Evolutionary conservation across 768 basidiomycete genomes (phyloP), one percentile per base, ranked within the genome.

Genomic region (Coprinellus aureogranulatus): DNA sequence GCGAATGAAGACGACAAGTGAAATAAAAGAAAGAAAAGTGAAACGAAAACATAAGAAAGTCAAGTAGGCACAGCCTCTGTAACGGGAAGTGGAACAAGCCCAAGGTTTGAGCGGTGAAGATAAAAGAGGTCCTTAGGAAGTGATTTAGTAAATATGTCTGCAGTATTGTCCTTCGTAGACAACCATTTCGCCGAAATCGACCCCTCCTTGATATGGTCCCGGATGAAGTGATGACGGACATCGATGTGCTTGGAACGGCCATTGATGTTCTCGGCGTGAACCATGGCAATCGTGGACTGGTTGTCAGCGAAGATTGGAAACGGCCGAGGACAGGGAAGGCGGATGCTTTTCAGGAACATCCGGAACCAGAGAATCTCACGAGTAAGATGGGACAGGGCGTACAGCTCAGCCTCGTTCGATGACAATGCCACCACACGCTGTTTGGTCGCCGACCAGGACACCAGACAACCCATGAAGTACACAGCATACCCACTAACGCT

Each of bases 91-190:
- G 52, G 52, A 28, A 53, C 22, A 41, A 53, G 37, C 4, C 52
- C 52, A 6, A 53, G 25, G n/a, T n/a, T 25, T 2, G 20, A 3
- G 39, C 61, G 47, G 34, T 66, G 66, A 46, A 53, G 53, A 4
- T 48, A 27, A 44, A 65, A 64, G 0, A 59, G 5, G 46, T 57
- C 18, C 22, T 23, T 44, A 23, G 49, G 22, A 4, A 76, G 64
- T 1, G 67, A 55, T 61, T 80, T 81, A 0, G 75, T 80, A 53
- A 81, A 70, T 9, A 74, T 64, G 61, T 80, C 77, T 0, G 77
- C 74, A 12, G 65, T 47, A 59, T 73, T 77, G 27, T 74, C 63
- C 0, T 49, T 37, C 0, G 75, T 73, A 2, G 72, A 67, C 25
- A 72, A 60, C 63, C 73, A 74, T 4, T 31, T 9, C 4, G 74